phyloP scores from a whole-genome alignment of 345 rosid genomes.

The Abelmoschus esculentus region DNA sequence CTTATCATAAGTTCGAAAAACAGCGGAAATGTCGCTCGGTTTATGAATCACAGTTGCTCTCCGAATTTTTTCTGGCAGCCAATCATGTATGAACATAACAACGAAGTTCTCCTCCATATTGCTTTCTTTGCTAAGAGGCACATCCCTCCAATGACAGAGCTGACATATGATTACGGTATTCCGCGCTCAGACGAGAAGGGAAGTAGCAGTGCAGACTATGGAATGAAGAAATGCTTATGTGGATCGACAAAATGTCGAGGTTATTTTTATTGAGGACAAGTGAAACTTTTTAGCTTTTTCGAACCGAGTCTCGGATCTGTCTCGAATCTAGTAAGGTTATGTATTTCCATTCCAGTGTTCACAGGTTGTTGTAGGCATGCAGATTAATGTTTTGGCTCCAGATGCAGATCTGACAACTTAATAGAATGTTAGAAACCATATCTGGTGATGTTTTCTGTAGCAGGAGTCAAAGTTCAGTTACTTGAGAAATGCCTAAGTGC shows the following conservation, averaged over 20 bases:
- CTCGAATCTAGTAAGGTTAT: too few species aligned
- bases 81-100: constrained; percentile 32
- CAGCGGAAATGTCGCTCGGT: constrained; percentile 74
- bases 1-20: constrained; percentile 63
- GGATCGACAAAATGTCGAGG: constrained; percentile 59
- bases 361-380: too few species aligned
- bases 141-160: constrained; percentile 78
- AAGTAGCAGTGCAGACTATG: constrained; percentile 12
- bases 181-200: constrained; percentile 20
- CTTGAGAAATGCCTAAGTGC: too few species aligned
- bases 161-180: constrained; percentile 75
- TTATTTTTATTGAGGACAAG: too few species aligned
- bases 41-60: constrained; percentile 89
- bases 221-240: constrained; percentile 58
- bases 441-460: too few species aligned
- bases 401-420: too few species aligned
- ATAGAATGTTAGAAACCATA: too few species aligned
- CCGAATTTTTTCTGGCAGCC: constrained; percentile 94
- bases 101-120: constrained; percentile 39
- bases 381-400: too few species aligned
- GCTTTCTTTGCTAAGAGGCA: constrained; percentile 64
- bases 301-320: too few species aligned
- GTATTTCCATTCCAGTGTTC: too few species aligned
- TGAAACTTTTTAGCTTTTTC: too few species aligned
- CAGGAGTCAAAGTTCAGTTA: too few species aligned